Base-by-base conservation (phyloP, 2,329 filamentous ascomycete genomes). In the Diaporthe sp. region DNA sequence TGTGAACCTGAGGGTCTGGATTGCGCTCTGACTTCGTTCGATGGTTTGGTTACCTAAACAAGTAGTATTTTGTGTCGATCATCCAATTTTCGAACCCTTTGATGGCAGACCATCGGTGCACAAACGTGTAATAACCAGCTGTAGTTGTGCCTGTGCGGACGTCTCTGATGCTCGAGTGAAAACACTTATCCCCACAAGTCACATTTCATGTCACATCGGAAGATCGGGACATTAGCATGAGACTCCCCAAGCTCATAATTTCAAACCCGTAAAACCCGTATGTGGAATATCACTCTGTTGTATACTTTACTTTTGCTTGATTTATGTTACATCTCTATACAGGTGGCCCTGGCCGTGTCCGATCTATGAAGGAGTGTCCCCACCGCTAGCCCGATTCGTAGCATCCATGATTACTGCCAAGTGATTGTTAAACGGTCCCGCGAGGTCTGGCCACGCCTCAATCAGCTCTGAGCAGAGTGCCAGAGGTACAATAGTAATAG, bases 341-440 rank as follows among this genome's bases (percentile, higher is more conserved):
- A 37, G 22, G 46, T 53, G 31, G 31, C 49, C 49, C 22, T 53
- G 65, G 13, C 31, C 31, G 7, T 5, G 7, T 39, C 46, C 34
- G 46, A 25, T 68, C 65, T 68, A 68, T 68, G 46, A 68, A 53
- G 65, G 46, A 68, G 65, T 68, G 49, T 68, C 34, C 65, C 31
- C 65, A 28, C 22, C 46, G 65, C 34, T 55, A 19, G 10, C 34
- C 39, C 31, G 22, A 53, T 34, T 34, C 15, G 46, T 68, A 6
- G 46, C 65, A 68, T 68, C 65, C 65, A 68, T 53, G 13, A 68
- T 53, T 28, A 39, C 34, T 39, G 65, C 65, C 44, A 68, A 53
- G 10, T 68, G 65, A 68, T 39, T 68, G 22, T 68, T 68, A 31
- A 68, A 68, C 2, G 31, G 46, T n/a, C 31, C 46, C 34, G 65